Conservation (phyloP, 306 rosid genomes). For the Medicago ruthenica region DNA sequence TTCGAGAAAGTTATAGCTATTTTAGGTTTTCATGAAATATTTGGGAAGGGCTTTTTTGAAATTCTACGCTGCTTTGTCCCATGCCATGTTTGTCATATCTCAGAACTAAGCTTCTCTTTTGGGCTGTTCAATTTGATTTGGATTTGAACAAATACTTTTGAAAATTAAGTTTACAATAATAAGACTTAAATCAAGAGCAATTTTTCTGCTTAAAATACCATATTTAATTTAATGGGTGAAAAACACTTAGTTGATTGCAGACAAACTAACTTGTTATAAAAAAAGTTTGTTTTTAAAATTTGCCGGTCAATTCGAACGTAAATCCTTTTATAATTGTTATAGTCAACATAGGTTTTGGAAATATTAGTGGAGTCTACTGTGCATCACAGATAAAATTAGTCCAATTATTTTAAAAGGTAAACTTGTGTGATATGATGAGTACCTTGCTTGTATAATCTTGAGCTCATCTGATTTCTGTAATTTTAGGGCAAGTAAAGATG, state of each 20-base stretch:
- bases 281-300: not conserved
- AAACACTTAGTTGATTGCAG: not conserved
- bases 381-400: conserved; percentile 2
- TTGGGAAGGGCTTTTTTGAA: too few species aligned
- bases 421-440: conserved; percentile 18
- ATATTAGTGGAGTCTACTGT: too few species aligned
- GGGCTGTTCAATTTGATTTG: not conserved
- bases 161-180: too few species aligned
- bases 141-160: too few species aligned
- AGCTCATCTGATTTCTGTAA: conserved; percentile 30
- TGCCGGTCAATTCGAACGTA: not conserved
- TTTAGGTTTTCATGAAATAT: too few species aligned
- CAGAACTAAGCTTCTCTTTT: not conserved
- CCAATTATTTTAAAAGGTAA: conserved; percentile 19
- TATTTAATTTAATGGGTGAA: not conserved
- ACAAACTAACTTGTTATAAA: not conserved
- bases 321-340: too few species aligned
- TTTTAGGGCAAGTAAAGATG: conserved; percentile 91
- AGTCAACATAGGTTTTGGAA: too few species aligned
- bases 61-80: not conserved
- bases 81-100: not conserved
- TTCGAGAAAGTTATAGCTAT: too few species aligned
- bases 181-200: not conserved
- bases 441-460: conserved; percentile 21
- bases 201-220: not conserved